A percentile compares a stretch with the other conserved stretches of the same genome.
phyloP scores from a whole-genome alignment of 768 basidiomycete genomes.

The Auricularia sp. region DNA sequence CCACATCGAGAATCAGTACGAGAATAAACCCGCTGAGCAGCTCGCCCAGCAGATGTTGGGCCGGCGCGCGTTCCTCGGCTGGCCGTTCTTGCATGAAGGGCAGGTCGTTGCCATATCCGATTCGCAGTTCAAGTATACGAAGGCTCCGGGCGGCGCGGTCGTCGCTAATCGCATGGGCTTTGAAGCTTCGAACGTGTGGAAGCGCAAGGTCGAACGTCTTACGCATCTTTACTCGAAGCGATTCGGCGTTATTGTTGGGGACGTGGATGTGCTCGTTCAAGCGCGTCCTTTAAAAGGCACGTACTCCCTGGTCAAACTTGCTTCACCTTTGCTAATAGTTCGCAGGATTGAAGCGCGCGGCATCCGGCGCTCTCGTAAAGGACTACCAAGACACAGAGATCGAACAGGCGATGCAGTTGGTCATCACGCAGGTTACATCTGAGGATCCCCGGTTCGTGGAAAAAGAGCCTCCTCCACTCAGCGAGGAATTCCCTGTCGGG shows the following conservation, averaged over 20 bases:
- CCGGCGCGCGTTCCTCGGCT: slow-evolving; percentile 66
- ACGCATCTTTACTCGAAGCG: slow-evolving; percentile 83
- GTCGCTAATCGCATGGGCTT: slow-evolving; percentile 64
- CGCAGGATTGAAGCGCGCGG: slow-evolving; percentile 78
- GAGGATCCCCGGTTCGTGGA: slow-evolving; percentile 88
- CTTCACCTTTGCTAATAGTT: background rate
- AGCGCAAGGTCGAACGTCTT: slow-evolving; percentile 67
- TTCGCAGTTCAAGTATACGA: slow-evolving; percentile 77
- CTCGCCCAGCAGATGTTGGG: slow-evolving; percentile 70
- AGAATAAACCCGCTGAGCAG: slow-evolving; percentile 55
- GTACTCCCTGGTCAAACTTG: slow-evolving; percentile 6
- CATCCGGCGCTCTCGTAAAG: slow-evolving; percentile 86
- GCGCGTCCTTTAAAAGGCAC: slow-evolving; percentile 85
- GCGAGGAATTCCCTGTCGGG: slow-evolving; percentile 82
- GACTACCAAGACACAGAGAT: slow-evolving; percentile 81
- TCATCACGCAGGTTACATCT: slow-evolving; percentile 64
- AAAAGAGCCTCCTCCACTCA: slow-evolving; percentile 66
- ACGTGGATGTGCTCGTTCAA: slow-evolving; percentile 72
- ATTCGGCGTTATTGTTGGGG: slow-evolving; percentile 75
- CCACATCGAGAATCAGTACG: slow-evolving; percentile 67
- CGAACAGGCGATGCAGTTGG: slow-evolving; percentile 82
- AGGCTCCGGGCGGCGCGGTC: slow-evolving; percentile 38
- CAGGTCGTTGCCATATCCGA: slow-evolving; percentile 81
- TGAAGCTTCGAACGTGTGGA: slow-evolving; percentile 65
- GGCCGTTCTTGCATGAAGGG: slow-evolving; percentile 95